Base-by-base conservation (phyloP, 441 rosid genomes). In the Mallotus repandus region DNA sequence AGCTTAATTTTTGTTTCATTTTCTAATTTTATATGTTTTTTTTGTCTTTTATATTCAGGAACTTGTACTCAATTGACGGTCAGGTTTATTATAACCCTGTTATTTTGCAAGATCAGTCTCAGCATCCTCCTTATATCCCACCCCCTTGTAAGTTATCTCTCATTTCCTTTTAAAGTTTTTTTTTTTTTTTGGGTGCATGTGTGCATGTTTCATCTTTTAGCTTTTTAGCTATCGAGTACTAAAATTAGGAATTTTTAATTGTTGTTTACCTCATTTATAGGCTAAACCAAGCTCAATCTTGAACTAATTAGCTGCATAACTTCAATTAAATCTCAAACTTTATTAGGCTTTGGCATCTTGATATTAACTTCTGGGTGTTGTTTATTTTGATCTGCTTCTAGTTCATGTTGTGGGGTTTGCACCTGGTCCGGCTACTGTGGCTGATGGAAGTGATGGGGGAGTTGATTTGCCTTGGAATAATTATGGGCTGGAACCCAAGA, bases 361-460 rank as follows among this genome's bases (percentile, higher is more conserved):
- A 57, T 43, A 41, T 32, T 13, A 46, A 10, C n/a, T 59, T 66
- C 16, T 61, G 72, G 66, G 15, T 77, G 16, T 32, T 65, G n/a
- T 19, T 22, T 50, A 22, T 55, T 22, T 59, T 74, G 70, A 52
- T 49, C 12, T 66, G 78, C 18, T 77, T 81, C 69, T 74, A 90
- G 97, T 94, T 83, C 97, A 92, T 80, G 93, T 92, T 50, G 86
- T 76, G 61, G 96, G 92, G 66, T 86, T 89, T 71, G 97, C 92
- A 0, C 82, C 83, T 7, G 83, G 68, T 19, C 96, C 94, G 5
- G 86, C 81, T 38, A 64, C 84, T 61, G 86, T 81, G 54, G 71
- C 84, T 7, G 92, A 94, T 67, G 89, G 83, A 56, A 73, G 82
- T 60, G 93, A 85, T 74, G 88, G 82, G 61, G 88, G 84, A 45